Base-by-base conservation (phyloP, 129 eudicot genomes). In the Saussurea involucrata region DNA sequence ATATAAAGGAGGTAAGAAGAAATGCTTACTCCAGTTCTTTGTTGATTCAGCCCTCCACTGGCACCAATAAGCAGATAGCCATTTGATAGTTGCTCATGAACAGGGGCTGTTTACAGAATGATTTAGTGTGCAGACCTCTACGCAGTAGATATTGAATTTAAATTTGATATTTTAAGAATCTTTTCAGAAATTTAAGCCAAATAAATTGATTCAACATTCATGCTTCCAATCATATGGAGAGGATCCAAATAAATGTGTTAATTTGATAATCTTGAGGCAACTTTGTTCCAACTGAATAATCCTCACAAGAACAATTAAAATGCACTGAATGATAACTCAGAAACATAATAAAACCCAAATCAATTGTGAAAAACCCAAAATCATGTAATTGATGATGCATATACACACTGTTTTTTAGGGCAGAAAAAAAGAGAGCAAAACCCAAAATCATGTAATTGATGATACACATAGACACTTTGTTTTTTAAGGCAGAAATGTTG, bases 21-120 rank as follows among this genome's bases (percentile, higher is more conserved):
- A 71, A 79, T 63, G 67, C 77, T 87, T 86, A 93, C 97, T 68
- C 97, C 98, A 13, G 88, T 87, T 77, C 98, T 82, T 83, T 93
- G 98, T 74, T 93, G 98, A 73, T 93, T 90, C 76, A 93, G 87
- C 65, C 98, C 98, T 77, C 98, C 98, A 77, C 98, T 93, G 42
- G 98, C 84, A 18, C 88, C 98, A 85, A 93, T 90, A 67, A 93
- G 98, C 66, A 93, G 79, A 82, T 90, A 93, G 63, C 98, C 98
- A 69, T 90, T 93, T 79, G 98, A 90, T 33, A 67, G 77, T 79
- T 69, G 82, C 86, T 88, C 92, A 27, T 66, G 88, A 27, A 85
- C 88, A 82, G 96, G 87, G 84, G 97, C 98, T 93, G 84, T 33
- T 68, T 77, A 42, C 21, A 49, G 46, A 79, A 44, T n/a, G 69